Evolutionary conservation across 306 rosid genomes (phyloP), one percentile per base, ranked within the genome.

Genomic region (Argentina anserina): DNA sequence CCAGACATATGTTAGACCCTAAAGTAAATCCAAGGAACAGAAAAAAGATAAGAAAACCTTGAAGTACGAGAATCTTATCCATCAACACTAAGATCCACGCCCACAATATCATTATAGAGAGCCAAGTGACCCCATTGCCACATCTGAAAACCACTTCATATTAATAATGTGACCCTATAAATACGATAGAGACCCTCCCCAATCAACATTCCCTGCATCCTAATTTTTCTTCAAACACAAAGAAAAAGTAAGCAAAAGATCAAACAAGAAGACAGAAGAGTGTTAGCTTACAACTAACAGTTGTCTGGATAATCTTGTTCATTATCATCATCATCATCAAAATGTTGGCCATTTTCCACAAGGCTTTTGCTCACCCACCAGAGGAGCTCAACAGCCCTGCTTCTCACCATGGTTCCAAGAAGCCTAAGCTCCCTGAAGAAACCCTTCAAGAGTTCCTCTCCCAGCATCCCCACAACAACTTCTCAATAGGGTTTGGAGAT

Each of bases 331-430:
- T 41, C 14, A 63, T 23, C 52, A 50, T 31, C 39, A 81, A 73
- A 23, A 94, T 94, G 99, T 83, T 94, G 75, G 97, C 95, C 20
- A 91, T 94, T 75, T 94, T 94, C 25, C 99, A 94, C 78, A 78
- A 91, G 70, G 89, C 97, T 58, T 91, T 84, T 83, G 96, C 96
- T 69, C 77, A 94, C 76, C 99, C 99, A 46, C 99, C 99, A 0
- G 97, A 91, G 39, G 99, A 94, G 85, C 91, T 94, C 0, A 83
- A 91, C 59, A 94, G 99, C 42, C 99, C 99, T 47, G 93, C 93
- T 4, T 94, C 99, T n/a, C 70, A 73, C 69, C 87, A 78, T 1
- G 90, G 91, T 4, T 77, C 83, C n/a, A 87, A 86, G 75, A 85
- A 78, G 74, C 97, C 99, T 66, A 94, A 94, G 80, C 86, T 84